These are phyloP conservation scores for Scheffersomyces quercinus DNA, from an alignment of 1,139 yeast genomes.

Conservation along the genomic window DNA sequence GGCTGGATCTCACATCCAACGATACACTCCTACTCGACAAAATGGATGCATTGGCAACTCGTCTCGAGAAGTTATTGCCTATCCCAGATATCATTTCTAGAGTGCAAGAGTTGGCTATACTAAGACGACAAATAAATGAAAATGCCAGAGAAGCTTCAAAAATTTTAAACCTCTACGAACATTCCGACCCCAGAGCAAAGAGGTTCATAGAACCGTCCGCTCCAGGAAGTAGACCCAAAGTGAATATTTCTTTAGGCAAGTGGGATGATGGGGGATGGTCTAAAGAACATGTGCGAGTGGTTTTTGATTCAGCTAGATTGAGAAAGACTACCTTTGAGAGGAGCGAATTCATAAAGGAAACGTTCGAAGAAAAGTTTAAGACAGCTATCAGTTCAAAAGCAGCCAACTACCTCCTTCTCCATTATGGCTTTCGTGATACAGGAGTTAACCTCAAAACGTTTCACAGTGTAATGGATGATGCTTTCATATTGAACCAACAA, in stretches of 20 bases:
- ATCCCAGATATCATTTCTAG: slow-evolving; percentile 20
- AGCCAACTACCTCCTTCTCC: slow-evolving; percentile 17
- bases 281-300: slow-evolving; percentile 8
- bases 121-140: slow-evolving; percentile 30
- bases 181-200: not conserved
- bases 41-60: slow-evolving; percentile 12
- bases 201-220: not conserved
- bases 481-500: slow-evolving; percentile 8
- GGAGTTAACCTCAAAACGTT: slow-evolving; percentile 10
- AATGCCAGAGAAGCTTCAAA: slow-evolving; percentile 35
- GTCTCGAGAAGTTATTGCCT: slow-evolving; percentile 24
- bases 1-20: slow-evolving; percentile 7
- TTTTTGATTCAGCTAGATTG: slow-evolving; percentile 7
- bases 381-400: slow-evolving; percentile 11
- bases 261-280: slow-evolving; percentile 9
- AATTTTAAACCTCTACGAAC: slow-evolving; percentile 11
- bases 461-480: slow-evolving; percentile 14
- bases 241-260: not conserved
- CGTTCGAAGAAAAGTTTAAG: slow-evolving; percentile 6
- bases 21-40: slow-evolving; percentile 4
- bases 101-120: slow-evolving; percentile 24
- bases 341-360: slow-evolving; percentile 3
- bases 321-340: not conserved
- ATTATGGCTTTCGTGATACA: slow-evolving; percentile 17
- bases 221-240: not conserved